These are phyloP conservation scores for Microstegium vimineum DNA, from an alignment of 176 grass and related monocot species.

Conservation along the genomic window DNA sequence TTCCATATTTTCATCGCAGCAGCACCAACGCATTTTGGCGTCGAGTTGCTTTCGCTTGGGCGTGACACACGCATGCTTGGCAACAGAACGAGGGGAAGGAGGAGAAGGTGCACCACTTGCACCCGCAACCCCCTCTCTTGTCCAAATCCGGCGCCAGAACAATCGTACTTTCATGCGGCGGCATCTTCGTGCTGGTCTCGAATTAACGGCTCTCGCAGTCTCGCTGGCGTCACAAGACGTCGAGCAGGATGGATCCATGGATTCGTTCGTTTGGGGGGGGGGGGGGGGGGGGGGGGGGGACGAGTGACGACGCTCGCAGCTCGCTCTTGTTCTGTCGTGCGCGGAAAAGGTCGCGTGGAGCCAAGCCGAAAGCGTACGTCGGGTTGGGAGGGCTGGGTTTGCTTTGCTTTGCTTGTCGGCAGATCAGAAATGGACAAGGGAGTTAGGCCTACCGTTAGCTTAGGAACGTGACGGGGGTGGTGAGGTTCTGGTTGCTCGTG, in stretches of 20 bases:
- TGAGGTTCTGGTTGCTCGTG: neutral
- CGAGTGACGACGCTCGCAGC: no score
- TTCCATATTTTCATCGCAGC: no score
- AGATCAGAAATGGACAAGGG: conserved; percentile 2
- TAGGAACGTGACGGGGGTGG: neutral
- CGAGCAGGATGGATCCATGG: neutral
- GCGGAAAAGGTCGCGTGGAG: neutral
- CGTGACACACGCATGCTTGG: no score
- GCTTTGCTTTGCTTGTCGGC: neutral
- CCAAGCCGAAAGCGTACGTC: neutral
- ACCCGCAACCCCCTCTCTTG: neutral
- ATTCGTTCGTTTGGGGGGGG: no score
- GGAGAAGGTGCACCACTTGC: neutral
- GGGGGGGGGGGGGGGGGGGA: no score
- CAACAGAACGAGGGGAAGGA: neutral
- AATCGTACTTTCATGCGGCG: neutral
- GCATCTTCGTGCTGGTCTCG: neutral
- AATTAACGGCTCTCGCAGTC: neutral
- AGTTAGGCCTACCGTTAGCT: neutral
- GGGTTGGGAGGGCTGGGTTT: neutral
- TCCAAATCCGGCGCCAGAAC: neutral
- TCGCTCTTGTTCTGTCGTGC: neutral
- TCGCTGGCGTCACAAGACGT: neutral
- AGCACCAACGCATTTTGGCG: neutral
- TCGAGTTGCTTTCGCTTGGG: no score